These are phyloP conservation scores for Lentinula detonsa DNA, from an alignment of 768 basidiomycete species.

Conservation along the genomic window DNA sequence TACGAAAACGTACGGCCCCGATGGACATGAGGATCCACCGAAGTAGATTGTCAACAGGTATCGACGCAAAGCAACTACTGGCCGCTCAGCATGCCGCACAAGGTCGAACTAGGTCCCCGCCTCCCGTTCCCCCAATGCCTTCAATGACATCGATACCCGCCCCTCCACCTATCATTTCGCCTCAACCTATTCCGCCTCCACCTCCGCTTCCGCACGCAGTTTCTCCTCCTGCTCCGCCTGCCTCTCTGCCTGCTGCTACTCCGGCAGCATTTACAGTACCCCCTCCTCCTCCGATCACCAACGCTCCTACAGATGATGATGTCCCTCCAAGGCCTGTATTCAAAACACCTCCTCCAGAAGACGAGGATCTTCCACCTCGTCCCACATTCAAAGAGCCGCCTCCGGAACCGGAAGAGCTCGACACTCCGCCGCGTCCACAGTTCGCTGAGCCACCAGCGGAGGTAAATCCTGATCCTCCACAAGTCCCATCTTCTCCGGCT, in stretches of 20 bases:
- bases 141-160: constrained; percentile 14
- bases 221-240: constrained; percentile 17
- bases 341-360: constrained; percentile 11
- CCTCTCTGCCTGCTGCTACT: constrained; percentile 10
- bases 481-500: constrained; percentile 20
- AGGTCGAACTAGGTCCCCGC: constrained; percentile 32
- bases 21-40: constrained; percentile 87
- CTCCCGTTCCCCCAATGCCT: constrained; percentile 11
- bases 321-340: constrained; percentile 8
- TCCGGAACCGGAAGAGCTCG: constrained; percentile 32
- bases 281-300: not conserved
- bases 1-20: constrained; percentile 81
- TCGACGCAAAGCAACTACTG: constrained; percentile 64
- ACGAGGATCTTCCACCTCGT: constrained; percentile 23
- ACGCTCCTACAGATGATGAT: not conserved
- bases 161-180: constrained; percentile 20
- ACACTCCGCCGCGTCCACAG: constrained; percentile 31
- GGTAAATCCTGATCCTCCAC: constrained; percentile 13
- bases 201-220: constrained; percentile 14
- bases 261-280: not conserved
- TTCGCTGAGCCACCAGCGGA: constrained; percentile 34
- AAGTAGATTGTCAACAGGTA: constrained; percentile 64
- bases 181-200: constrained; percentile 14
- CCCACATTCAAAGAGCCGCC: constrained; percentile 52
- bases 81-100: constrained; percentile 64